Evolutionary conservation across 441 rosid species (phyloP).

Genomic region (Adansonia madagascariensis): DNA sequence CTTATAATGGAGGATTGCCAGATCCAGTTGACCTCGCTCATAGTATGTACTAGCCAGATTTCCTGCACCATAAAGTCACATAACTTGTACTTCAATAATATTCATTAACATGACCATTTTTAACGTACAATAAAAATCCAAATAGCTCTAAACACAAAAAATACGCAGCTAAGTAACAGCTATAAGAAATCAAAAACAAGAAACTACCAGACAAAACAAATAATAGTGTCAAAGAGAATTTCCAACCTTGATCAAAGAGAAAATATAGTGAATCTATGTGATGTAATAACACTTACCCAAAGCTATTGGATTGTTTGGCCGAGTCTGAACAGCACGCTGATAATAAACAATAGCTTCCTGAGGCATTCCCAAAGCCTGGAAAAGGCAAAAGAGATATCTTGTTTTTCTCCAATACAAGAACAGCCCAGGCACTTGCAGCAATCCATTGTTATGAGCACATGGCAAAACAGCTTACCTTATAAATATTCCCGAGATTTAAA

Average conservation of each 20-base stretch:
- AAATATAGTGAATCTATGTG: not conserved
- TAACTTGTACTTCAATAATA: not conserved
- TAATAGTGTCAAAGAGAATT: not conserved
- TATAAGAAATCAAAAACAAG: not conserved
- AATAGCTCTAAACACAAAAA: not conserved
- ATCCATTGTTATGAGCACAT: constrained; percentile 37
- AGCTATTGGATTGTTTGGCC: constrained; percentile 84
- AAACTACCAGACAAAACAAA: not conserved
- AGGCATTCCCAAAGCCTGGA: constrained; percentile 92
- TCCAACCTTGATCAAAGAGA: not conserved
- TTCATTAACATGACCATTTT: not conserved
- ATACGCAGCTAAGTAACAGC: not conserved
- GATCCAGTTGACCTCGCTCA: constrained; percentile 87
- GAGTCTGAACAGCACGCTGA: constrained; percentile 86
- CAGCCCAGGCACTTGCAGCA: constrained; percentile 39
- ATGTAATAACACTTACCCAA: constrained; percentile 61
- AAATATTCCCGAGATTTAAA: constrained; percentile 94
- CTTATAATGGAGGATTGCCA: constrained; percentile 88
- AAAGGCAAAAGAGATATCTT: constrained; percentile 41
- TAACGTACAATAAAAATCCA: not conserved
- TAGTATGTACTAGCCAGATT: constrained; percentile 89
- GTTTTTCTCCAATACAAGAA: constrained; percentile 37
- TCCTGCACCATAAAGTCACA: constrained; percentile 47
- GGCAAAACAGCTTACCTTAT: constrained; percentile 70
- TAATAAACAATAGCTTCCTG: constrained; percentile 90